Evolutionary conservation across 805 yeast genomes (phyloP).

Genomic region (Ogataea philodendri): DNA sequence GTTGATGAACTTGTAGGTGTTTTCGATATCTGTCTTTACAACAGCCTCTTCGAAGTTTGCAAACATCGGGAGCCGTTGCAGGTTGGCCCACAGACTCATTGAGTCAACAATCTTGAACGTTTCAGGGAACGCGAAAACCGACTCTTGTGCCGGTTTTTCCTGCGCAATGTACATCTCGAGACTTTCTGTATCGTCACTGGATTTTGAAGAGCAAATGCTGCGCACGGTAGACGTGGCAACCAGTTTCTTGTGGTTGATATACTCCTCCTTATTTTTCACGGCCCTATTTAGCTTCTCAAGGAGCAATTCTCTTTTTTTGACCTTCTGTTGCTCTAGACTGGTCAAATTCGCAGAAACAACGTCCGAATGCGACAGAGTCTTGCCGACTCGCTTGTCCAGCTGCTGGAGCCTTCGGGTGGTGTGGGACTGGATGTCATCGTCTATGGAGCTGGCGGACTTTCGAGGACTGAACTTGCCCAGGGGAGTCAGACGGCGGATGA

Average conservation of each 20-base stretch:
- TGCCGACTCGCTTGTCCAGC: conserved; percentile 12
- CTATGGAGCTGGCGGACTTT: conserved; percentile 15
- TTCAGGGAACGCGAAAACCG: conserved; percentile 4
- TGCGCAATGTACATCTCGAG: conserved; percentile 2
- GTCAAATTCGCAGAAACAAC: conserved; percentile 9
- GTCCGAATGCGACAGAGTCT: conserved; percentile 14
- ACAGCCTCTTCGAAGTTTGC: conserved; percentile 13
- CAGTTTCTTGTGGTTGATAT: conserved; percentile 19
- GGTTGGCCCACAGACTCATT: conserved; percentile 13
- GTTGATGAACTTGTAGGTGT: conserved; percentile 18
- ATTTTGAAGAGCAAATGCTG: conserved; percentile 15
- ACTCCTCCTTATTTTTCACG: conserved; percentile 16
- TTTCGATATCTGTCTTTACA: conserved; percentile 9
- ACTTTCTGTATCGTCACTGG: neutral
- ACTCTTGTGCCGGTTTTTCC: conserved; percentile 1
- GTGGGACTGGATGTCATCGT: conserved; percentile 21
- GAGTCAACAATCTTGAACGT: conserved; percentile 5
- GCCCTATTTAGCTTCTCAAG: conserved; percentile 18
- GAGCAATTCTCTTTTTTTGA: conserved; percentile 11
- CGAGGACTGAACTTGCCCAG: conserved; percentile 23
- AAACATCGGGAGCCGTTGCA: conserved; percentile 12
- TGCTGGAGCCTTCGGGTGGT: conserved; percentile 18
- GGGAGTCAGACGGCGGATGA: conserved; percentile 25
- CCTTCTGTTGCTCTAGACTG: conserved; percentile 7
- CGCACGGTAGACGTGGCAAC: conserved; percentile 20